These are phyloP conservation scores for Pseudonectria foliicola DNA, from an alignment of 2,329 filamentous ascomycete genomes.

Conservation along the genomic window DNA sequence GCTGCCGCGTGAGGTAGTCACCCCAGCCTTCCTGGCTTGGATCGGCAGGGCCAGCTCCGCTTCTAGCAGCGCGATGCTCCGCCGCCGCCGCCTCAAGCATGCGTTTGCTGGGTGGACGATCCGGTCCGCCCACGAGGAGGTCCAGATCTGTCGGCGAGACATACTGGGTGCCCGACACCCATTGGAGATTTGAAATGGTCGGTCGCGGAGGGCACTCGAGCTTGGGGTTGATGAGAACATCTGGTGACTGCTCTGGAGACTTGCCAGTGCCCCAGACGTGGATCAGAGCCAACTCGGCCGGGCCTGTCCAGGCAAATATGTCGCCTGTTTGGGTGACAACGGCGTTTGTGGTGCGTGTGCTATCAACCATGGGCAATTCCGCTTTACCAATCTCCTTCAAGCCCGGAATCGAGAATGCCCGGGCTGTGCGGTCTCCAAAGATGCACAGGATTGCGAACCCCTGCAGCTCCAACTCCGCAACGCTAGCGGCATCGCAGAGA, in stretches of 20 bases:
- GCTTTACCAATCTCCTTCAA: slow-evolving; percentile 74
- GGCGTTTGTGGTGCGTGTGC: slow-evolving; percentile 61
- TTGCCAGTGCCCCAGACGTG: slow-evolving; percentile 76
- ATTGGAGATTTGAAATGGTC: slow-evolving; percentile 91
- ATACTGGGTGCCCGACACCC: slow-evolving; percentile 92
- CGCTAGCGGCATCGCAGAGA: slow-evolving; percentile 72
- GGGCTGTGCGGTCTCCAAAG: slow-evolving; percentile 73
- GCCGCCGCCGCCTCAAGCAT: slow-evolving; percentile 75
- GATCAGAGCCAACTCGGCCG: slow-evolving; percentile 76
- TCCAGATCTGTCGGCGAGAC: slow-evolving; percentile 84
- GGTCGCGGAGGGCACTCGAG: slow-evolving; percentile 70
- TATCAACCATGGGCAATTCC: slow-evolving; percentile 64
- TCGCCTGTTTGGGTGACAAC: slow-evolving; percentile 72
- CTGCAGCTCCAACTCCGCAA: slow-evolving; percentile 67
- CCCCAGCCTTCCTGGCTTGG: slow-evolving; percentile 55
- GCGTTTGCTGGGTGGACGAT: slow-evolving; percentile 79
- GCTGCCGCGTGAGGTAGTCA: slow-evolving; percentile 76
- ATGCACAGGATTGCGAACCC: slow-evolving; percentile 76
- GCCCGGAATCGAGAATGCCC: slow-evolving; percentile 79
- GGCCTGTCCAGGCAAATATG: slow-evolving; percentile 81
- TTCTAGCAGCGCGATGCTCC: slow-evolving; percentile 57
- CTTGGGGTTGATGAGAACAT: slow-evolving; percentile 72
- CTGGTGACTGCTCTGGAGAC: slow-evolving; percentile 53
- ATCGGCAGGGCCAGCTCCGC: slow-evolving; percentile 20
- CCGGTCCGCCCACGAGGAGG: slow-evolving; percentile 79